Evolutionary conservation across 2,329 filamentous ascomycete species (phyloP).

Genomic region (Pseudocercospora fuligena): DNA sequence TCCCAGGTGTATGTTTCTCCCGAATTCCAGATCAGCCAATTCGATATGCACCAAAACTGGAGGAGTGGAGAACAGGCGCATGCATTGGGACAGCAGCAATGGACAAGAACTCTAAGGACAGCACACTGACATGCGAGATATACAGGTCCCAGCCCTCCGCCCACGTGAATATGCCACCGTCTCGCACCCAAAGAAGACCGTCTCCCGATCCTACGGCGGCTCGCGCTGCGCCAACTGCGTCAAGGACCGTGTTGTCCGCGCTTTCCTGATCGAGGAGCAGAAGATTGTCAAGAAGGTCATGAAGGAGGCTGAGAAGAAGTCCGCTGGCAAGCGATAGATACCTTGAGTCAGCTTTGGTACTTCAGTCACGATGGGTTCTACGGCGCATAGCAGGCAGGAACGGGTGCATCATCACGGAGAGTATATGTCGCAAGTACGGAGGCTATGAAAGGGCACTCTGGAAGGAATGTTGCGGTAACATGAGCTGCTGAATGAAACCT

Average conservation of each 20-base stretch:
- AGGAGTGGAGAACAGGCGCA: constrained; percentile 3
- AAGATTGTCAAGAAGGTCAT: constrained; percentile 99
- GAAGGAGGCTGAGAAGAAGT: constrained; percentile 91
- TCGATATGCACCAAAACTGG: neutral
- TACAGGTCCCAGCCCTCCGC: constrained; percentile 89
- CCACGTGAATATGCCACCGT: constrained; percentile 97
- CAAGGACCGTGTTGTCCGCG: constrained; percentile 94
- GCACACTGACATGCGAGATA: constrained; percentile 22
- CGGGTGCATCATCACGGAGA: constrained; percentile 21
- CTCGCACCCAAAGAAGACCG: constrained; percentile 99
- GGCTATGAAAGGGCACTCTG: constrained; percentile 10
- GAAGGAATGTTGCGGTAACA: constrained; percentile 16
- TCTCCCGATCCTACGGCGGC: constrained; percentile 97
- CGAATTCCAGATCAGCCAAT: neutral
- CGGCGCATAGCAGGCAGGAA: constrained; percentile 23
- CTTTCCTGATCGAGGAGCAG: constrained; percentile 99
- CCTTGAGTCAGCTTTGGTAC: constrained; percentile 9
- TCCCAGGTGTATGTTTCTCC: constrained; percentile 83
- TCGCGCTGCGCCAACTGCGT: constrained; percentile 99
- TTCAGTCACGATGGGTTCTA: constrained; percentile 18
- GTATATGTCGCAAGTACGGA: constrained; percentile 17
- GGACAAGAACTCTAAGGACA: neutral
- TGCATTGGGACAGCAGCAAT: neutral
- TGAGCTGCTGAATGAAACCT: constrained; percentile 25
- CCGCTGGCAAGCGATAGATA: constrained; percentile 34